Percentiles rank a stretch among this genome's conserved stretches.
phyloP scores from a whole-genome alignment of 2,329 filamentous ascomycete species.

The Pezicula neosporulosa region DNA sequence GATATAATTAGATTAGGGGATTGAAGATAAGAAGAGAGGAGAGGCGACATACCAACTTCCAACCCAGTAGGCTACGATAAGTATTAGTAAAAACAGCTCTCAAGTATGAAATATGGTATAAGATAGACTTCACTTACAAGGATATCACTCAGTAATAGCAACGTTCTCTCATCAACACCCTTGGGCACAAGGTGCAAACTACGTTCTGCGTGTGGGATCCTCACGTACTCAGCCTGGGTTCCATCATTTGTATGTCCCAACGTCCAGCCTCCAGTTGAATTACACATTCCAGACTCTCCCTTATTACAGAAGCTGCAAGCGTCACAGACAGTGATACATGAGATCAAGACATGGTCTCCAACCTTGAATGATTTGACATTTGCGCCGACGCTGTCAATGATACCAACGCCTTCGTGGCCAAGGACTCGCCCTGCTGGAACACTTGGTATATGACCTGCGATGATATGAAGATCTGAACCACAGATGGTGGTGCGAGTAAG shows the following conservation, averaged over 20 bases:
- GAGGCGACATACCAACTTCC: background rate
- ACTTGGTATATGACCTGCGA: background rate
- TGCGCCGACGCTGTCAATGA: conserved; percentile 23
- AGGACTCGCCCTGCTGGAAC: conserved; percentile 9
- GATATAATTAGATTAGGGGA: too few relatives aligned
- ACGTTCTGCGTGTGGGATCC: background rate
- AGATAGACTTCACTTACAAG: background rate
- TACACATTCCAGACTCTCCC: background rate
- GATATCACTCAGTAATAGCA: background rate
- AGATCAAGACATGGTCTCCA: conserved; percentile 22
- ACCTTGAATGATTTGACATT: conserved; percentile 17
- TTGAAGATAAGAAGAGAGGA: too few relatives aligned
- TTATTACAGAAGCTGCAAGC: background rate
- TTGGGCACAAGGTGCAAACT: background rate
- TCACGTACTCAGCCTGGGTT: background rate
- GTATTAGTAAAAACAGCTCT: background rate
- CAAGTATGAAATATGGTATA: too few relatives aligned
- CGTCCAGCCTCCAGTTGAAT: background rate
- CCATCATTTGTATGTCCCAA: background rate
- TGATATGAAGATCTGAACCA: conserved; percentile 29
- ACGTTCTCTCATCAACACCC: background rate
- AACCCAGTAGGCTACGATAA: background rate
- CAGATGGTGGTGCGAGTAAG: conserved; percentile 31
- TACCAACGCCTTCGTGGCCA: conserved; percentile 29
- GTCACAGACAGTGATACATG: background rate